Evolutionary conservation across 208 protist species (phyloP), one percentile per base, ranked within the genome.

Genomic region (Acanthamoeba triangularis): DNA sequence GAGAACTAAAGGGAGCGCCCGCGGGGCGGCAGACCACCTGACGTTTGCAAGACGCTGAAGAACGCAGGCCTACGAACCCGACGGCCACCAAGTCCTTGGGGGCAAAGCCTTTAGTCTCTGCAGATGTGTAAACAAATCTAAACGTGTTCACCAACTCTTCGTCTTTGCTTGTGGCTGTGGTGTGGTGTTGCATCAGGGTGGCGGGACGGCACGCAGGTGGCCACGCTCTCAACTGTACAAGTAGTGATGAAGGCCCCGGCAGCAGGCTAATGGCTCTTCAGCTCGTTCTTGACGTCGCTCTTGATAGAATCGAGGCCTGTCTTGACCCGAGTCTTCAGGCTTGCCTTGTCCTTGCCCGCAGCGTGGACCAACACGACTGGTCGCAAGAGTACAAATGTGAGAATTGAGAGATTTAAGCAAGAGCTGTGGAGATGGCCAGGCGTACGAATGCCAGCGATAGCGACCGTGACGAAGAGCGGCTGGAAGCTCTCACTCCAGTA

Each of bases 401-500:
- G 69, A 69, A 56, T 28, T 76, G 6, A 6, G 0, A 52, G 72
- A 65, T 65, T 61, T 65, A 23, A 52, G 72, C 5, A 10, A 85
- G n/a, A 63, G 47, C 44, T 44, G 18, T 54, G 41, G 23, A 63
- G n/a, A 37, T 61, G 84, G 52, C 0, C 30, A 8, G 10, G 30
- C 72, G 52, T 93, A 93, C 87, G 13, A 93, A 93, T 52, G 61
- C 87, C 87, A 23, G 59, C 87, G 28, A 76, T 56, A 37, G 87
- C 87, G 14, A 93, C 18, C 3, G 87, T 78, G 35, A 93, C 65
- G 59, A 93, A 56, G 44, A 93, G 65, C 13, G 87, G 87, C 87
- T 93, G 56, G 65, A 74, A 93, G 56, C 41, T 93, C 65, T 93
- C 87, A 25, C 87, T 93, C 63, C 56, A 93, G 87, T 93, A 93